These are phyloP conservation scores for Patellifolia procumbens DNA, from an alignment of 179 eudicot species.

Conservation along the genomic window DNA sequence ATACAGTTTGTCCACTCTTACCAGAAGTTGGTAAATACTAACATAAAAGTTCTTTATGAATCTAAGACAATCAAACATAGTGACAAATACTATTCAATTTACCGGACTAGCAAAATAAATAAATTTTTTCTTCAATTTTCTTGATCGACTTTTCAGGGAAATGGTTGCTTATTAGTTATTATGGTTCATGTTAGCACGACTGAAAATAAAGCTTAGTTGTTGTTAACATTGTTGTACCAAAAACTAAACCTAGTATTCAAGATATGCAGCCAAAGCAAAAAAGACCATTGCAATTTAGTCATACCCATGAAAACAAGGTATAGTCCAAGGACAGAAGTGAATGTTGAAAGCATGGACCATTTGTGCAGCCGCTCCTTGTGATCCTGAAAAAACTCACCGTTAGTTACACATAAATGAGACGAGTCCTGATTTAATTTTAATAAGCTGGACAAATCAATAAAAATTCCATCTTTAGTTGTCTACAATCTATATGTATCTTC, in stretches of 20 bases:
- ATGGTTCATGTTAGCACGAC: no score
- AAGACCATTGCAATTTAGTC: slow-evolving; percentile 9
- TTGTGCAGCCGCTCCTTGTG: slow-evolving; percentile 65
- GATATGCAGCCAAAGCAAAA: neutral
- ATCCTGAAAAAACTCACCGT: slow-evolving; percentile 46
- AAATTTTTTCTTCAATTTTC: no score
- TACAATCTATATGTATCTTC: neutral
- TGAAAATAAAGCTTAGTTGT: no score
- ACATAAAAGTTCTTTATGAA: neutral
- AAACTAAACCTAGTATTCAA: neutral
- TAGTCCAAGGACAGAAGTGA: slow-evolving; percentile 48
- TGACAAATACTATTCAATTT: neutral
- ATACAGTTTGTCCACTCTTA: neutral
- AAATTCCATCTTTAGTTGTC: neutral
- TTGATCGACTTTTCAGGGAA: no score
- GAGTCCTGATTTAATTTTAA: neutral
- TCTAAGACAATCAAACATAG: neutral
- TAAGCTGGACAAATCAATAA: neutral
- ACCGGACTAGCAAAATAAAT: neutral
- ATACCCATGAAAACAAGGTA: slow-evolving; percentile 60
- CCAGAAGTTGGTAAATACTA: neutral
- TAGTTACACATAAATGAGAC: slow-evolving; percentile 3
- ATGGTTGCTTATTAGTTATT: no score
- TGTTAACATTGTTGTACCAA: no score
- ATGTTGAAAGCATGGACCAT: slow-evolving; percentile 58